phyloP scores from a whole-genome alignment of 805 yeast genomes.

The Suhomyces faveliae region DNA sequence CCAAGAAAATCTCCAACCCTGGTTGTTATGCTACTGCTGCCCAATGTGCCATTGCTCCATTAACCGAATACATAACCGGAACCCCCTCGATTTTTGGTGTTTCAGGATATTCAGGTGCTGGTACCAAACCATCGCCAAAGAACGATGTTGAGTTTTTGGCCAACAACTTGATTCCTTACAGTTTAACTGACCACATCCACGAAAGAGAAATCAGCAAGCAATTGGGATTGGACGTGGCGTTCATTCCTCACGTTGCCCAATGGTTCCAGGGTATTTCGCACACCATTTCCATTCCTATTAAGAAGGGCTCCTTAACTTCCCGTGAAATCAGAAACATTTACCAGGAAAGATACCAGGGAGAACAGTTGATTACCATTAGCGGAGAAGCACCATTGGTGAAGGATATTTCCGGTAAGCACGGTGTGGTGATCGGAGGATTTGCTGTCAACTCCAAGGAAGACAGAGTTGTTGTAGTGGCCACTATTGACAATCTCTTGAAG shows the following conservation, averaged over 20 bases:
- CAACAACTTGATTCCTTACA: constrained; percentile 90
- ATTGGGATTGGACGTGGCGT: constrained; percentile 77
- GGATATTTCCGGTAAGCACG: constrained; percentile 91
- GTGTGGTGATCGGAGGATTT: constrained; percentile 93
- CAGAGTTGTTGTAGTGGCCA: constrained; percentile 91
- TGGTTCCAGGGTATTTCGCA: constrained; percentile 99
- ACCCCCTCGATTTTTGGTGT: constrained; percentile 90
- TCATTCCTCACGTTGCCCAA: constrained; percentile 96
- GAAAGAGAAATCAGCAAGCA: constrained; percentile 88
- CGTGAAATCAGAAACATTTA: constrained; percentile 82
- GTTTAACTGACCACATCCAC: constrained; percentile 94
- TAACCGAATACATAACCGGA: constrained; percentile 64
- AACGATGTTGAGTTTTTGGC: constrained; percentile 74
- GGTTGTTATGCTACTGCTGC: constrained; percentile 99
- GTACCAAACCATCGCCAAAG: constrained; percentile 97
- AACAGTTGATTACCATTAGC: constrained; percentile 75
- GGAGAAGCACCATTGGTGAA: constrained; percentile 93
- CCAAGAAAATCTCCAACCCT: constrained; percentile 88
- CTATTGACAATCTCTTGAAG: constrained; percentile 91
- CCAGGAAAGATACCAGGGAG: constrained; percentile 85
- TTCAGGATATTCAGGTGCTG: constrained; percentile 98
- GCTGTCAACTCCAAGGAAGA: constrained; percentile 86
- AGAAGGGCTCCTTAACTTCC: constrained; percentile 59
- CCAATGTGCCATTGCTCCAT: constrained; percentile 83
- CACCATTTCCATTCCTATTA: constrained; percentile 87